Evolutionary conservation across 768 basidiomycete genomes (phyloP), one percentile per base, ranked within the genome.

Genomic region (Lactifluus echinatus): DNA sequence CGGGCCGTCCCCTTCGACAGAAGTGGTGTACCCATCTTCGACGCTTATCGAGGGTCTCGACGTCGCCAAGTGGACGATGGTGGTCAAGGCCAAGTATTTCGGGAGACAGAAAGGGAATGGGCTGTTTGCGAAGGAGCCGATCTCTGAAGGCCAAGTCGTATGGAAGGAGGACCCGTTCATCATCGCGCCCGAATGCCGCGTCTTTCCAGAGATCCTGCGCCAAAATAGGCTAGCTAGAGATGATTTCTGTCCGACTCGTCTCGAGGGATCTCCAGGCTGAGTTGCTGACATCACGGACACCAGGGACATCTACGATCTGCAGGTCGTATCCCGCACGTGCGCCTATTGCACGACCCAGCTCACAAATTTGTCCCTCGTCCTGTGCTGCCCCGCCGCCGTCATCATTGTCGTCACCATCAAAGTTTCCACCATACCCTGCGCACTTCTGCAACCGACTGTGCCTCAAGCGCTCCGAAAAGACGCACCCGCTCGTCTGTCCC

Each of bases 101-200:
- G 75, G 80, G 47, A 75, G 76, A 58, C 73, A 74, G 56, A 92
- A 85, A 65, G 92, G 93, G 2, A 93, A 93, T 64, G 93, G 92
- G 0, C 73, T 95, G 34, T 79, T 93, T 0, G 89, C 89, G 1
- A 79, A 71, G 33, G 79, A 82, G 49, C 73, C 76, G 29, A 85
- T 94, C 52, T 71, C 72, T 24, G 79, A 82, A 64, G 89, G 86
- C 0, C 88, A 93, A 60, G 72, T 81, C 4, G 68, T 95, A 17
- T 93, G 92, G 89, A 85, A 82, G 57, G 91, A 94, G 66, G 87
- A 90, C 65, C 89, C 88, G 1, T 90, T 85, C 66, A 70, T 85
- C 44, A 70, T 89, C 21, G 85, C 87, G n/a, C 83, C 88, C n/a
- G 85, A 88, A 71, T 88, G 84, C 85, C 88, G 67, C 59, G 74